Percentiles rank a stretch among this genome's conserved stretches.
Conservation (phyloP, 352 stramenopile genomes). For the Globisporangium perplexum region DNA sequence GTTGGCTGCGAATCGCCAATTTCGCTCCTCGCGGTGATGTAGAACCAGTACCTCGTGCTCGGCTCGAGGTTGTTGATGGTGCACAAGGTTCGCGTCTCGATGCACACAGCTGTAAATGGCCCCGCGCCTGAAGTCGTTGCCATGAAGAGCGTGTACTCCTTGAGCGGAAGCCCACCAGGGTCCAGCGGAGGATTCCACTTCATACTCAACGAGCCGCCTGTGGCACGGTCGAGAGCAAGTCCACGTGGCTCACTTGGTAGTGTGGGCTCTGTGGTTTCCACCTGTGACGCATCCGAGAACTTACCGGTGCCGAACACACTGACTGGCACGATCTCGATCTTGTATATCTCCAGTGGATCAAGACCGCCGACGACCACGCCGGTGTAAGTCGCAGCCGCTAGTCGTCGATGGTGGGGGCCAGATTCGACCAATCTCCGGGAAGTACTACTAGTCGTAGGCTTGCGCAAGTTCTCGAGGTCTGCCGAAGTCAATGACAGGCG, state of each 20-base stretch:
- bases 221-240: constrained; percentile 11
- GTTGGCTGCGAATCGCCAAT: constrained; percentile 28
- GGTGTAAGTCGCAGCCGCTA: constrained; percentile 1
- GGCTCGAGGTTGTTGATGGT: constrained; percentile 22
- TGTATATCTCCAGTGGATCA: constrained; percentile 46
- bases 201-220: constrained; percentile 33
- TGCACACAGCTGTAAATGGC: constrained; percentile 19
- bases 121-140: constrained; percentile 3
- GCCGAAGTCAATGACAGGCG: constrained; percentile 32
- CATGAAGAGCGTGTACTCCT: constrained; percentile 31
- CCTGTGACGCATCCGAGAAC: constrained; percentile 18
- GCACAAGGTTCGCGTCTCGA: constrained; percentile 17
- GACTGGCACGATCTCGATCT: constrained; percentile 36
- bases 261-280: constrained; percentile 26
- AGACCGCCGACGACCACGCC: constrained; percentile 32
- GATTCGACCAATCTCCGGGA: constrained; percentile 10
- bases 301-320: constrained; percentile 23
- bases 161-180: constrained; percentile 34
- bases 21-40: constrained; percentile 27
- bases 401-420: constrained; percentile 1
- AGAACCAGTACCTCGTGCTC: constrained; percentile 35
- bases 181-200: constrained; percentile 36
- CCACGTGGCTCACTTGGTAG: constrained; percentile 22
- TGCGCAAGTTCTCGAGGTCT: not conserved
- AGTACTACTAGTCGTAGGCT: not conserved